Conservation (phyloP, 2,329 filamentous ascomycete species). For the Fusarium zealandicum region DNA sequence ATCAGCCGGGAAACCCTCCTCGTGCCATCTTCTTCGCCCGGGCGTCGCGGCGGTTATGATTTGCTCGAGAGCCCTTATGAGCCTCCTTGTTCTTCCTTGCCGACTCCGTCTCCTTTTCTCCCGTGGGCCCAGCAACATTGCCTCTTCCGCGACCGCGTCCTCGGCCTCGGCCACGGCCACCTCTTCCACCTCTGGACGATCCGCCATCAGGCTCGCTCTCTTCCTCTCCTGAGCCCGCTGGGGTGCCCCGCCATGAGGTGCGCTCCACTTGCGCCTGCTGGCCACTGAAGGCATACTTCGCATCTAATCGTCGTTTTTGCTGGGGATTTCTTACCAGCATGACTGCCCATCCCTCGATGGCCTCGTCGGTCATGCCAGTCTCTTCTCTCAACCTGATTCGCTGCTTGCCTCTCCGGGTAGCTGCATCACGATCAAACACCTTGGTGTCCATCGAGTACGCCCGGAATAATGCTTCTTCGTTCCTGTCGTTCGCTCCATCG, state of each 20-base stretch:
- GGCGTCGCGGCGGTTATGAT: conserved; percentile 83
- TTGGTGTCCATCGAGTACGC: conserved; percentile 71
- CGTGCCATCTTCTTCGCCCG: conserved; percentile 71
- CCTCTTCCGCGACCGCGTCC: conserved; percentile 61
- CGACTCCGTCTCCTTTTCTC: conserved; percentile 74
- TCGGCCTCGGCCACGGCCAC: conserved; percentile 56
- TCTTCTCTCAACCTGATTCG: conserved; percentile 72
- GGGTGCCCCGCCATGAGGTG: conserved; percentile 69
- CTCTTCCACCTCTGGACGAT: conserved; percentile 56
- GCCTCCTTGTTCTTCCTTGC: conserved; percentile 81
- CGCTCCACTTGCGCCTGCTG: conserved; percentile 69
- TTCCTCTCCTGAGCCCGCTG: conserved; percentile 63
- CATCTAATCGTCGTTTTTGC: conserved; percentile 73
- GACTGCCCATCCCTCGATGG: conserved; percentile 91
- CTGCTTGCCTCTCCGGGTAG: conserved; percentile 69
- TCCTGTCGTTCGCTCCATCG: conserved; percentile 56
- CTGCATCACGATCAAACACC: conserved; percentile 74
- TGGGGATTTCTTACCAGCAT: conserved; percentile 81
- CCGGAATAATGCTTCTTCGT: conserved; percentile 77
- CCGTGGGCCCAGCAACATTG: conserved; percentile 69
- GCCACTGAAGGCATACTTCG: conserved; percentile 71
- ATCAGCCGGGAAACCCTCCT: conserved; percentile 49
- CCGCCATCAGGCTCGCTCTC: conserved; percentile 59
- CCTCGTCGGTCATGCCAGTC: conserved; percentile 91
- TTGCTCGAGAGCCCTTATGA: conserved; percentile 81